Percentiles rank a stretch among this genome's conserved stretches.
phyloP scores from a whole-genome alignment of 495 filamentous ascomycete species.

The Parathielavia hyrcaniae region DNA sequence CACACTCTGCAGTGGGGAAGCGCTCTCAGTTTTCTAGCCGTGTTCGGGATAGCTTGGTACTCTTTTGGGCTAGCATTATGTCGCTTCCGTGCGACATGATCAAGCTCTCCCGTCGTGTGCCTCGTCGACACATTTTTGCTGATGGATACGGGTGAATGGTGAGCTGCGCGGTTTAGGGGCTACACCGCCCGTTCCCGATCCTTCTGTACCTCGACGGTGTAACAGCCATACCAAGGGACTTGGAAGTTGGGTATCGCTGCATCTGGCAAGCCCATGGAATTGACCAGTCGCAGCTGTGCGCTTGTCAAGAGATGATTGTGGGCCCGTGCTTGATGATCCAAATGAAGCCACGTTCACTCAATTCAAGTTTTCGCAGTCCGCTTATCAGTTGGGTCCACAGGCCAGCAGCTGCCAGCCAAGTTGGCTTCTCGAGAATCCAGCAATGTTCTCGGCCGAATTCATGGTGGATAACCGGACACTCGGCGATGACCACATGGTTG shows the following conservation, averaged over 20 bases:
- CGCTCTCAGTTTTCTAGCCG: not conserved
- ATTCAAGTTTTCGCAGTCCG: too few species aligned
- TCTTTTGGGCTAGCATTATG: not conserved
- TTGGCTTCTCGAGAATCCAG: too few species aligned
- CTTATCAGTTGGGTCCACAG: not conserved
- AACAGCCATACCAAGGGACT: constrained; percentile 17
- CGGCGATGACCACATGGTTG: constrained; percentile 9
- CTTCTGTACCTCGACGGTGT: constrained; percentile 19
- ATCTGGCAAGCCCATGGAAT: constrained; percentile 17
- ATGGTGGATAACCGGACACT: not conserved
- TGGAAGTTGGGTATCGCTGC: constrained; percentile 31
- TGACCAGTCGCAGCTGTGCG: constrained; percentile 8
- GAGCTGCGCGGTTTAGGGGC: constrained; percentile 18
- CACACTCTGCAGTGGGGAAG: not conserved
- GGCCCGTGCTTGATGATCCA: too few species aligned
- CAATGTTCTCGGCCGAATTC: constrained; percentile 9
- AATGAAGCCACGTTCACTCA: constrained; percentile 27
- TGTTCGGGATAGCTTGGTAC: not conserved
- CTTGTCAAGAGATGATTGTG: not conserved
- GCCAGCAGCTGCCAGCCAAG: too few species aligned
- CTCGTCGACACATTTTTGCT: not conserved
- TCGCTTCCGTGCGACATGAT: not conserved
- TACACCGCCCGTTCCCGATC: constrained; percentile 24
- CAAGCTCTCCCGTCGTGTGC: not conserved
- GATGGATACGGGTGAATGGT: not conserved